Conservation (phyloP, 768 basidiomycete species). For the Boletales sp. region DNA sequence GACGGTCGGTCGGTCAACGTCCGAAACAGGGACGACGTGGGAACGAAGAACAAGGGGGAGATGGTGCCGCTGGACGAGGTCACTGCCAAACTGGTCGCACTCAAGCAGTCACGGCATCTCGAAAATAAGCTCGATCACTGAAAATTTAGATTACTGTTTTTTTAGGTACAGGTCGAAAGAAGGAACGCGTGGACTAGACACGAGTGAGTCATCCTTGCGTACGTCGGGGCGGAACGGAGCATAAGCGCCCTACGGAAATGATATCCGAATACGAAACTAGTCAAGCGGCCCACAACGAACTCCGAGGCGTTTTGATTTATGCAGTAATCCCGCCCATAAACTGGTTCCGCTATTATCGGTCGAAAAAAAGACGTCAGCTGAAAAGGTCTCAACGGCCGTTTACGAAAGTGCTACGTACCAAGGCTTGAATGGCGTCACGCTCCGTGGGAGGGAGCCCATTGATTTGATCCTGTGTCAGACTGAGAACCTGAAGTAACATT, state of each 20-base stretch:
- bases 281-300: neutral
- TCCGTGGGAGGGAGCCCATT: conserved; percentile 75
- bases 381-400: too few species aligned
- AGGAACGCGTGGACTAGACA: neutral
- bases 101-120: conserved; percentile 60
- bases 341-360: conserved; percentile 28
- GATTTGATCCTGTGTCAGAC: conserved; percentile 79
- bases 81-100: conserved; percentile 59
- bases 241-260: too few species aligned
- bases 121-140: conserved; percentile 46
- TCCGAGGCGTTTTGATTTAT: conserved; percentile 7
- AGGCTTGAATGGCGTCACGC: conserved; percentile 71
- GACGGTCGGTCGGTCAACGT: conserved; percentile 88
- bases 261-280: too few species aligned
- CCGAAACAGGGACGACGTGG: conserved; percentile 91
- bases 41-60: conserved; percentile 77
- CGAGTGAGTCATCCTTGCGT: too few species aligned
- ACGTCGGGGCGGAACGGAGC: too few species aligned
- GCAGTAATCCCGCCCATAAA: conserved; percentile 32
- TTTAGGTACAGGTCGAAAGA: neutral
- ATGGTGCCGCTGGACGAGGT: conserved; percentile 71
- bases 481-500: conserved; percentile 85
- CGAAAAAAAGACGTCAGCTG: too few species aligned
- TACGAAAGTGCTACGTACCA: conserved; percentile 45
- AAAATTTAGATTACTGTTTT: conserved; percentile 10